Evolutionary conservation across 768 basidiomycete species (phyloP).

Genomic region (Gymnopilus junonius): DNA sequence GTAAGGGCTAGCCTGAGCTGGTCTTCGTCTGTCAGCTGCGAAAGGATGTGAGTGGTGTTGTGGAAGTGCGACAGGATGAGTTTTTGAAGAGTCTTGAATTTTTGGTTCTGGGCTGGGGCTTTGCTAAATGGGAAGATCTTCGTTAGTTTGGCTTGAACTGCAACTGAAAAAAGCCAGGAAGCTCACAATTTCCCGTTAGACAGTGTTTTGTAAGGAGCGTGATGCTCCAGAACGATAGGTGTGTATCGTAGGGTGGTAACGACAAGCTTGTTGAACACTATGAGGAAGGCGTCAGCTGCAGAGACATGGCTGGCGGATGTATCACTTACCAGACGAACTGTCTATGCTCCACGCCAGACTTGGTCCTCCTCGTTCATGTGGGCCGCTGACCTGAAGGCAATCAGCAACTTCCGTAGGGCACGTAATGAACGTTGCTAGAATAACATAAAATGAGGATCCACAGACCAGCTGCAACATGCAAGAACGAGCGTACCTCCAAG

Average conservation of each 20-base stretch:
- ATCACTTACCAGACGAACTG: conserved; percentile 65
- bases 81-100: conserved; percentile 85
- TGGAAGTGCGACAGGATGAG: conserved; percentile 89
- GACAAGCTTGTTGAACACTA: conserved; percentile 95
- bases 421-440: conserved; percentile 82
- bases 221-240: conserved; percentile 85
- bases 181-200: conserved; percentile 86
- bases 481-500: conserved; percentile 50
- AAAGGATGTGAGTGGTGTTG: conserved; percentile 80
- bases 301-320: neutral
- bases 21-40: conserved; percentile 72
- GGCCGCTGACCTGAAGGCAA: conserved; percentile 91
- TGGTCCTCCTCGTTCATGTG: conserved; percentile 88
- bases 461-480: neutral
- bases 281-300: neutral
- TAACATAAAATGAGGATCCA: neutral
- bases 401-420: conserved; percentile 78
- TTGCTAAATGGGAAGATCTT: conserved; percentile 57
- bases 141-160: neutral
- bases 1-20: conserved; percentile 70
- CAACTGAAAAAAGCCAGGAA: conserved; percentile 1
- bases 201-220: conserved; percentile 85
- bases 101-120: conserved; percentile 77
- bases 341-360: conserved; percentile 88
- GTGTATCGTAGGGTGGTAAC: conserved; percentile 88